Evolutionary conservation across 2,329 filamentous ascomycete species (phyloP).

Genomic region (Blastomyces percursus): DNA sequence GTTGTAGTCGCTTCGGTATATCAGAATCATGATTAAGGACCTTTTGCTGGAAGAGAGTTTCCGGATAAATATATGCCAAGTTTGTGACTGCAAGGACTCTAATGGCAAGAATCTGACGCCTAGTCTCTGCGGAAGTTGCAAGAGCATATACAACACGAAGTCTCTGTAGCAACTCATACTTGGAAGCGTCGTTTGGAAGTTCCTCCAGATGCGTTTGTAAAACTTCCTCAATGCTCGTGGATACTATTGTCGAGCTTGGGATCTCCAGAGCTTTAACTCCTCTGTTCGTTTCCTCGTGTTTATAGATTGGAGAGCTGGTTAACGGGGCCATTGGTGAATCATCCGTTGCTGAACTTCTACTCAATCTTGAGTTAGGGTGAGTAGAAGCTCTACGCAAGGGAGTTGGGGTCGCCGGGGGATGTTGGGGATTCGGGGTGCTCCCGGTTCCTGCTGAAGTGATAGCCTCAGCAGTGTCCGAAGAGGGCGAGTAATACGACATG

Average conservation of each 20-base stretch:
- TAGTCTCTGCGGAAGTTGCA: constrained; percentile 50
- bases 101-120: constrained; percentile 67
- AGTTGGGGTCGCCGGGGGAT: constrained; percentile 57
- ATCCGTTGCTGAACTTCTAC: constrained; percentile 33
- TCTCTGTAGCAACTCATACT: constrained; percentile 77
- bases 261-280: constrained; percentile 53
- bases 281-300: constrained; percentile 27
- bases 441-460: constrained; percentile 32
- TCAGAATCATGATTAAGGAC: constrained; percentile 80
- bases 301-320: constrained; percentile 26
- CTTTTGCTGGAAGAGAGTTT: constrained; percentile 73
- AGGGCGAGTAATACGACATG: constrained; percentile 61
- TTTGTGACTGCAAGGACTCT: constrained; percentile 83
- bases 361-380: constrained; percentile 43
- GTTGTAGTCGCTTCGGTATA: constrained; percentile 75
- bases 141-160: constrained; percentile 76
- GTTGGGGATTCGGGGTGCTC: constrained; percentile 29
- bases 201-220: constrained; percentile 42
- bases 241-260: constrained; percentile 39
- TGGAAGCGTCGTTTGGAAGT: constrained; percentile 55
- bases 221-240: constrained; percentile 28
- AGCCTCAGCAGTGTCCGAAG: constrained; percentile 21
- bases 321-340: constrained; percentile 42
- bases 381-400: constrained; percentile 57
- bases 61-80: constrained; percentile 75